Evolutionary conservation across 495 filamentous ascomycete species (phyloP).

Genomic region (Penicillium paxilli): DNA sequence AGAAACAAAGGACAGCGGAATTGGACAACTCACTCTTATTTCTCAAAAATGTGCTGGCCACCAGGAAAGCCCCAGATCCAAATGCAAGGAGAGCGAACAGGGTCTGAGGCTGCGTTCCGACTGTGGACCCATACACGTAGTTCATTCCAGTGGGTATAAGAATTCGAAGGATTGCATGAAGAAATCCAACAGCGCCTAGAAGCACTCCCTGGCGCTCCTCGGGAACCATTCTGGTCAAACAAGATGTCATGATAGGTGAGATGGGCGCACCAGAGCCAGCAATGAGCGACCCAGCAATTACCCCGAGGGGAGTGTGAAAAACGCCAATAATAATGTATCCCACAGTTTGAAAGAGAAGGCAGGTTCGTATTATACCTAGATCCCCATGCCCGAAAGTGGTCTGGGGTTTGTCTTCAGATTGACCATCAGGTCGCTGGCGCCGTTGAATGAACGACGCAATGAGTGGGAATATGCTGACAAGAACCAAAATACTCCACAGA

Average conservation of each 20-base stretch:
- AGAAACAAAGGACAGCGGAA: too few species aligned
- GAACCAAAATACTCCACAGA: conserved; percentile 9
- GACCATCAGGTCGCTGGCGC: background rate
- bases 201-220: conserved; percentile 3
- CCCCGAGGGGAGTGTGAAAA: background rate
- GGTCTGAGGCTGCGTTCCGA: background rate
- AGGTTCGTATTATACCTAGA: conserved; percentile 1
- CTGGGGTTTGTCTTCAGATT: background rate
- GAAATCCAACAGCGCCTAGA: conserved; percentile 7
- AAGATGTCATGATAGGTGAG: conserved; percentile 6
- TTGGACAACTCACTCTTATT: too few species aligned
- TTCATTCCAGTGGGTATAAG: conserved; percentile 4
- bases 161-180: conserved; percentile 8
- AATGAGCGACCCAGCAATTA: conserved; percentile 1
- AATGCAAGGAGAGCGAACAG: conserved; percentile 4
- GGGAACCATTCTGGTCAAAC: conserved; percentile 4
- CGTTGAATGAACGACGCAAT: background rate
- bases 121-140: conserved; percentile 6
- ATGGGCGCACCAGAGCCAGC: conserved; percentile 4
- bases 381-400: too few species aligned
- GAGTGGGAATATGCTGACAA: conserved; percentile 2
- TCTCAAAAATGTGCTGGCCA: too few species aligned
- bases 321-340: conserved; percentile 1
- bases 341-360: background rate
- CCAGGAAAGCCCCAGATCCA: too few species aligned